Conservation (phyloP, 345 rosid genomes). For the Ailanthus altissimus region DNA sequence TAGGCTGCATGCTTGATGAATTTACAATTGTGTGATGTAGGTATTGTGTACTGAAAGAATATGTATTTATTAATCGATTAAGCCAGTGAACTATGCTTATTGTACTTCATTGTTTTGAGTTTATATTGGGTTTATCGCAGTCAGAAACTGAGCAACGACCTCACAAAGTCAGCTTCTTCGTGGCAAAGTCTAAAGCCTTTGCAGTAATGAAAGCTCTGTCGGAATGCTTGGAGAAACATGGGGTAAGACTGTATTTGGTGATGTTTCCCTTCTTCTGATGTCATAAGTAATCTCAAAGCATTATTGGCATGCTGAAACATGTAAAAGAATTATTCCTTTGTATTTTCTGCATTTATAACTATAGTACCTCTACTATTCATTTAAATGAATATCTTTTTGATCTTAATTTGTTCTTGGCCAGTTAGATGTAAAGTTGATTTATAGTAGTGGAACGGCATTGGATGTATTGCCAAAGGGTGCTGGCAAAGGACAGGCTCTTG, state of each 20-base stretch:
- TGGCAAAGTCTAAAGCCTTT: constrained; percentile 53
- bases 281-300: not conserved
- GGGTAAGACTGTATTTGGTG: constrained; percentile 45
- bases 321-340: not conserved
- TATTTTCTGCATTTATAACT: not conserved
- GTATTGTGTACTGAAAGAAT: not conserved
- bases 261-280: not conserved
- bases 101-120: not conserved
- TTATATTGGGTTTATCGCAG: constrained; percentile 42
- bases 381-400: not conserved
- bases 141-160: constrained; percentile 67
- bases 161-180: constrained; percentile 79
- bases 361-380: not conserved
- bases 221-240: constrained; percentile 52
- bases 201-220: constrained; percentile 55
- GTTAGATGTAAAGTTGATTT: constrained; percentile 79
- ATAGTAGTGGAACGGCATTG: constrained; percentile 72
- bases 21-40: not conserved
- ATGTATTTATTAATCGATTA: not conserved
- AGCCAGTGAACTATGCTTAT: not conserved
- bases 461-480: constrained; percentile 82
- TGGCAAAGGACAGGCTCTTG: constrained; percentile 87
- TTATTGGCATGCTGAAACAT: not conserved
- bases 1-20: not conserved
- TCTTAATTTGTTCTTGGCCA: constrained; percentile 23